Conservation (phyloP, 352 stramenopile species). For the Peronospora farinosa region DNA sequence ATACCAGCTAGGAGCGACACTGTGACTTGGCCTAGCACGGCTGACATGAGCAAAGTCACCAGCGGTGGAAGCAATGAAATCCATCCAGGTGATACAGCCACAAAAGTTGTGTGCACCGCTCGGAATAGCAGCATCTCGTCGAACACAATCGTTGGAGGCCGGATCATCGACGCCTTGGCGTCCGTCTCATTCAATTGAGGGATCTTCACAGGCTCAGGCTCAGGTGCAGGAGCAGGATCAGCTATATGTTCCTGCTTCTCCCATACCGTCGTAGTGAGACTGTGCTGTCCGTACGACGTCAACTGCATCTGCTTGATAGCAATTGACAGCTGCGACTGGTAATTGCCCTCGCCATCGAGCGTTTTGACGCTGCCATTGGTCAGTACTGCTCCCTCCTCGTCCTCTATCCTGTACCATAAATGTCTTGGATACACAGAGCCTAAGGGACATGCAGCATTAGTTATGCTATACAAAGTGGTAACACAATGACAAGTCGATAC, state of each 20-base stretch:
- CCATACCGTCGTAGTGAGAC: conserved; percentile 51
- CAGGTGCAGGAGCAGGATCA: not conserved
- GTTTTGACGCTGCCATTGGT: conserved; percentile 61
- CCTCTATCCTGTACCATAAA: conserved; percentile 51
- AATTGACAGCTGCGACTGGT: conserved; percentile 40
- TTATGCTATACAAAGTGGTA: not conserved
- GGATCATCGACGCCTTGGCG: conserved; percentile 28
- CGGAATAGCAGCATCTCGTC: conserved; percentile 28
- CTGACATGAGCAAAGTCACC: conserved; percentile 73
- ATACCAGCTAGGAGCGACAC: conserved; percentile 78
- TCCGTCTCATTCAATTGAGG: conserved; percentile 15
- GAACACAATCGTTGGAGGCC: conserved; percentile 23
- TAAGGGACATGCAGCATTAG: conserved; percentile 9
- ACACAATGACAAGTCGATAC: conserved; percentile 3
- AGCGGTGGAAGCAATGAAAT: conserved; percentile 66
- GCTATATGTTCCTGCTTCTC: conserved; percentile 9
- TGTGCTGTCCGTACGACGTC: conserved; percentile 35
- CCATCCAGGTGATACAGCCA: conserved; percentile 67
- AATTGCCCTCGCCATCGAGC: conserved; percentile 62
- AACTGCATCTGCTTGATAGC: conserved; percentile 43
- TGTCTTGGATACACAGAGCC: conserved; percentile 63
- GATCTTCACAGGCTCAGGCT: not conserved
- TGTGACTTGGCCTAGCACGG: conserved; percentile 69
- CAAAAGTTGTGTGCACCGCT: conserved; percentile 27
- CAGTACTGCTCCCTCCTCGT: conserved; percentile 41